Base-by-base conservation (phyloP, 306 rosid species). In the Ormosia semicastrata region DNA sequence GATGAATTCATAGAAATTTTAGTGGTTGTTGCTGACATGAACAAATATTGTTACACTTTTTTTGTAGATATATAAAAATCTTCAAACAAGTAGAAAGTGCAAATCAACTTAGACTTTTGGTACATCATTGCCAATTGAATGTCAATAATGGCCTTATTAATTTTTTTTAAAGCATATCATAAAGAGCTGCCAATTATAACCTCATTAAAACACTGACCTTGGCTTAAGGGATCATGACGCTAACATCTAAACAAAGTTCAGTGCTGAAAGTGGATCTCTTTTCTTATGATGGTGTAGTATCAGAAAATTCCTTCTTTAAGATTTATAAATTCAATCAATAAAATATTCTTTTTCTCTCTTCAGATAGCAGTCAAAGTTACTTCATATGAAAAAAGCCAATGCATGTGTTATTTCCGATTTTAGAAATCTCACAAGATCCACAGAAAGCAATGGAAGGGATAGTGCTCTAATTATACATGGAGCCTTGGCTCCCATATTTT, bases 1-100 rank as follows among this genome's bases (percentile, higher is more conserved):
- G 29, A 80, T 24, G 52, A 75, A 79, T 58, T 56, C 18, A 71
- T 76, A 37, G 66, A 70, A 62, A 76, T 77, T 43, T 80, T 59
- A 62, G 43, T 43, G 63, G 41, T 43, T 36, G 81, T 5, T 71
- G 69, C 76, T 36, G 71, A 12, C 56, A 66, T 11, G 33, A 74
- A 56, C 65, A 62, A 37, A 80, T 49, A 47, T 15, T 9, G 58
- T 60, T 44, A 79, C 5, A 57, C 10, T 9, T 30, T 4, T 4
- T 13, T 13, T 12, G 41, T 7, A 32, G 32, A 82, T 73, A 44
- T 30, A 33, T 58, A 56, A 7, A 40, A 17, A 73, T 34, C 41
- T 37, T 66, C 58, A 81, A 71, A 71, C 60, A 58, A 73, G 49
- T 73, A 57, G 44, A 81, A 56, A 46, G 34, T 66, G 82, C 53